Base-by-base conservation (phyloP, 2,329 filamentous ascomycete species). In the Capronia coronata region DNA sequence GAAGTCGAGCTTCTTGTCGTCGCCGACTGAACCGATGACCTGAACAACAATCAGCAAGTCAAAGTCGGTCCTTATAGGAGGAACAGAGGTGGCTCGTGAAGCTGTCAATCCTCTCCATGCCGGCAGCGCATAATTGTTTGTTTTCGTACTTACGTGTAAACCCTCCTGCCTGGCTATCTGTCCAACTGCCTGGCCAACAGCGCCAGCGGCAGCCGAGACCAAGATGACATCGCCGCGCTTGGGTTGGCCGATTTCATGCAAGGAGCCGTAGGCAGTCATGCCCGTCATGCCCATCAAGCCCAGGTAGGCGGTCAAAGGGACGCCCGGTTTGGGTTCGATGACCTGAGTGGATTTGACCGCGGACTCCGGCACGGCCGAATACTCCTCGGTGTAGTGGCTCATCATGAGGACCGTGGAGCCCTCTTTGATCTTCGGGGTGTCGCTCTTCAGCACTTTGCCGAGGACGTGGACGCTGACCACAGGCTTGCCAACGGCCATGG, bases 91-190 rank as follows among this genome's bases (percentile, higher is more conserved):
- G n/a, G n/a, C n/a, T n/a, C n/a, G n/a, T n/a, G n/a, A n/a, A n/a
- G n/a, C n/a, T n/a, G n/a, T n/a, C n/a, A n/a, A n/a, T n/a, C n/a
- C n/a, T n/a, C n/a, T n/a, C n/a, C n/a, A n/a, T n/a, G n/a, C n/a
- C n/a, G n/a, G n/a, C n/a, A n/a, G n/a, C n/a, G n/a, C n/a, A n/a
- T n/a, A n/a, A n/a, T n/a, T n/a, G n/a, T n/a, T n/a, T n/a, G n/a
- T n/a, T n/a, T n/a, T n/a, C n/a, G n/a, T 25, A 44, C 52, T 11
- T 46, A 56, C 58, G 22, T 59, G 79, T 46, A 88, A 66, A 3
- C 85, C 85, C 65, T 86, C 79, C 49, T 79, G 76, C 74, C 86
- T 86, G 50, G 83, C 84, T 40, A 89, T 67, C 68, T 88, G 84
- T 3, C 84, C 85, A 3, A 87, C 85, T 5, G 88, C 65, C 65